Percentiles rank a stretch among this genome's conserved stretches.
These are phyloP conservation scores for Aspergillus sp. DNA, from an alignment of 2,329 filamentous ascomycete genomes.

Conservation along the genomic window DNA sequence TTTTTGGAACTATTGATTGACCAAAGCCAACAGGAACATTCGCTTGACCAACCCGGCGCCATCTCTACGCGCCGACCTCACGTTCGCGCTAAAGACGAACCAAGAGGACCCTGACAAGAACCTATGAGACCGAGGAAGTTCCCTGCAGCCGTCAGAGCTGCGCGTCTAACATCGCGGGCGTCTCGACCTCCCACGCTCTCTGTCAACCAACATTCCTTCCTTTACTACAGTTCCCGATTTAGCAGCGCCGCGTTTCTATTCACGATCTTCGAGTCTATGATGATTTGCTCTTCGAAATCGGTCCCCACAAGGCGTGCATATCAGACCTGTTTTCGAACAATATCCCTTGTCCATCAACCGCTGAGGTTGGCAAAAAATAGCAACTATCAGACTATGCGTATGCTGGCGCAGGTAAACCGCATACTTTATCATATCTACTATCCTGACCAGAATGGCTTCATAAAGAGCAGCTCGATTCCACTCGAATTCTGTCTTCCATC, in stretches of 20 bases:
- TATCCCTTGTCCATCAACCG: neutral
- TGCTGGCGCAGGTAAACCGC: neutral
- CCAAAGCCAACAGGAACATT: too few relatives aligned
- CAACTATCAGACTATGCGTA: neutral
- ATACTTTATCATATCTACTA: neutral
- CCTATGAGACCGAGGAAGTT: neutral
- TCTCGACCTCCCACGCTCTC: neutral
- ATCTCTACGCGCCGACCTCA: neutral
- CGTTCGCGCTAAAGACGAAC: neutral
- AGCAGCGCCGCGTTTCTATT: neutral
- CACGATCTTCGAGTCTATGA: neutral
- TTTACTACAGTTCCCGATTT: neutral
- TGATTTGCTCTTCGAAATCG: neutral
- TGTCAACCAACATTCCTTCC: neutral
- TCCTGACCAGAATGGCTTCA: neutral
- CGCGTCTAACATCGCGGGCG: neutral
- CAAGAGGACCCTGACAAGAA: neutral
- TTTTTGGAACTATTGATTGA: too few relatives aligned
- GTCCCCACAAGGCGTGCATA: neutral
- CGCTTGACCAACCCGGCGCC: too few relatives aligned
- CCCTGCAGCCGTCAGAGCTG: neutral
- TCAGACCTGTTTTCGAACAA: neutral
- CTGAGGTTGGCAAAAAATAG: neutral
- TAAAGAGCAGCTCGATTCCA: neutral
- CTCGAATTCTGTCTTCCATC: neutral